Percentiles rank a stretch among this genome's conserved stretches.
phyloP scores from a whole-genome alignment of 805 yeast genomes.

The Debaryomyces tyrocola region DNA sequence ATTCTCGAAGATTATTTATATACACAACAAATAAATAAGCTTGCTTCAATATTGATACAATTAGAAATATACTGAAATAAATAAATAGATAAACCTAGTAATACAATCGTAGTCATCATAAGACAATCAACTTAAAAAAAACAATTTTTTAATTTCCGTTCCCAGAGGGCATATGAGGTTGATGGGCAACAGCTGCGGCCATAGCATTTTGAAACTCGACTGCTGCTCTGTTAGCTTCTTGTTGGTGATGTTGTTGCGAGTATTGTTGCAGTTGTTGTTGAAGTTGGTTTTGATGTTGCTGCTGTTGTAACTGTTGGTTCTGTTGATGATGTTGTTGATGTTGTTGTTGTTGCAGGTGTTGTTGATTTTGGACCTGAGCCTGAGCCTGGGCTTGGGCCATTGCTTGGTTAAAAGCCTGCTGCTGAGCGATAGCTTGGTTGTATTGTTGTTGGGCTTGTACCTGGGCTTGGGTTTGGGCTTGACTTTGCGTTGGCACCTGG shows the following conservation, averaged over 20 bases:
- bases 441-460: conserved; percentile 5
- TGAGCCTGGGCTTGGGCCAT: conserved; percentile 15
- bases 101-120: too few relatives aligned
- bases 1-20: too few relatives aligned
- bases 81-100: too few relatives aligned
- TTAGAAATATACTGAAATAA: too few relatives aligned
- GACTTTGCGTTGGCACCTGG: conserved; percentile 1
- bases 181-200: conserved; percentile 11
- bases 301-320: conserved; percentile 7
- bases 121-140: neutral
- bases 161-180: conserved; percentile 8
- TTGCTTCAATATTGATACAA: too few relatives aligned
- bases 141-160: conserved; percentile 4
- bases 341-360: conserved; percentile 8
- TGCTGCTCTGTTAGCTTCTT: conserved; percentile 6
- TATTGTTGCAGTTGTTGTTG: conserved; percentile 9
- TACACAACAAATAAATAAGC: too few relatives aligned
- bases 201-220: conserved; percentile 13
- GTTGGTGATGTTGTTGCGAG: conserved; percentile 11
- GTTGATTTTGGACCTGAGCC: conserved; percentile 8
- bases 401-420: conserved; percentile 22
- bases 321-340: conserved; percentile 12
- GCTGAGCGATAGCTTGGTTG: conserved; percentile 19
- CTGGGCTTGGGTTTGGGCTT: conserved; percentile 1
- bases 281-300: conserved; percentile 8